Evolutionary conservation across 768 basidiomycete genomes (phyloP).

Genomic region (Antrodiella citrinella): DNA sequence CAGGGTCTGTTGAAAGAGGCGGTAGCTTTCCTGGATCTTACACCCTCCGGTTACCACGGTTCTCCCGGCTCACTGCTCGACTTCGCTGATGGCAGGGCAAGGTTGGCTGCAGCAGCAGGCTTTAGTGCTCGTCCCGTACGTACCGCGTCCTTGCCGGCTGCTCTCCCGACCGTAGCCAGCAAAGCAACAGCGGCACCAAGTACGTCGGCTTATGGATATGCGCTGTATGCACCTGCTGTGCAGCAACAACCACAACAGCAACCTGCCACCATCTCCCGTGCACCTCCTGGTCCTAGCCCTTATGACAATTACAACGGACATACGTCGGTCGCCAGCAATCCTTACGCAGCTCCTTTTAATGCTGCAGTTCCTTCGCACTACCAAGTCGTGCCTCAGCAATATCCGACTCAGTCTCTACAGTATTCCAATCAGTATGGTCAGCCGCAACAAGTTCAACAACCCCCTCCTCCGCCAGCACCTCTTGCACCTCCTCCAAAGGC

Average conservation of each 20-base stretch:
- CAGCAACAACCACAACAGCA: conserved; percentile 16
- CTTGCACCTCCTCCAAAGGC: conserved; percentile 52
- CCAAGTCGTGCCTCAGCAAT: conserved; percentile 12
- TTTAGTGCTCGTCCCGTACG: conserved; percentile 18
- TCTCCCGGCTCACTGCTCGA: conserved; percentile 33
- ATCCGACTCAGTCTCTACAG: conserved; percentile 1
- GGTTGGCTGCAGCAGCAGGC: conserved; percentile 35
- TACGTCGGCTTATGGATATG: conserved; percentile 12
- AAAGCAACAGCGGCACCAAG: conserved; percentile 15
- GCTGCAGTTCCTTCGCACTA: conserved; percentile 27
- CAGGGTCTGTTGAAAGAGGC: conserved; percentile 89
- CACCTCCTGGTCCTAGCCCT: conserved; percentile 8
- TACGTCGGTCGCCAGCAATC: conserved; percentile 19
- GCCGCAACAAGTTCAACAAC: neutral
- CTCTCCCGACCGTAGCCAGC: conserved; percentile 9
- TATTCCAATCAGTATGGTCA: neutral
- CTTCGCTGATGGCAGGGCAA: conserved; percentile 36
- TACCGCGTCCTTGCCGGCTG: conserved; percentile 14
- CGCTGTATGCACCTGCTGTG: conserved; percentile 14
- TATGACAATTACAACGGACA: conserved; percentile 4
- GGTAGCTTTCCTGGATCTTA: conserved; percentile 67
- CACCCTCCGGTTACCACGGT: conserved; percentile 72
- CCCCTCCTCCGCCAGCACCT: conserved; percentile 18
- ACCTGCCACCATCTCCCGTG: conserved; percentile 7
- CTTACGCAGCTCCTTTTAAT: conserved; percentile 15